These are phyloP conservation scores for Corymbia calophylla DNA, from an alignment of 441 rosid species.

Conservation along the genomic window DNA sequence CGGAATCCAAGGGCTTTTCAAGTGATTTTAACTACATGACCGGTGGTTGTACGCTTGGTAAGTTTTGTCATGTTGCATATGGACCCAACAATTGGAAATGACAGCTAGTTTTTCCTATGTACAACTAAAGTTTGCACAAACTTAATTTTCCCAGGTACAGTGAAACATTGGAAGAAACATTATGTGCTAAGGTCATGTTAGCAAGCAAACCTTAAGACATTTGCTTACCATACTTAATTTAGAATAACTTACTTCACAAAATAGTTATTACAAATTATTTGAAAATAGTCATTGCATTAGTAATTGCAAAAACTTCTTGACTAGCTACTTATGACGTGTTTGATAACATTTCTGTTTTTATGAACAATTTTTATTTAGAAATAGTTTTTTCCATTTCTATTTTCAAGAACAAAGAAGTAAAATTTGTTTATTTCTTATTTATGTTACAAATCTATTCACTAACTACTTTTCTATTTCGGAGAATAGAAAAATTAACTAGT, in stretches of 20 bases:
- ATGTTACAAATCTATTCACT: too few relatives aligned
- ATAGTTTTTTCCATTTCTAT: too few relatives aligned
- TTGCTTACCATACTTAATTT: background rate
- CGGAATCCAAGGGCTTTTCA: background rate
- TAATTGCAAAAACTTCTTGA: background rate
- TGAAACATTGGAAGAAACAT: background rate
- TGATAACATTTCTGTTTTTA: too few relatives aligned
- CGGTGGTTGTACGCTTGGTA: background rate
- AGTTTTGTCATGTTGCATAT: background rate
- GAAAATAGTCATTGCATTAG: background rate
- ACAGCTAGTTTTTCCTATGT: background rate
- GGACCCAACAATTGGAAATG: background rate
- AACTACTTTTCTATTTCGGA: too few relatives aligned
- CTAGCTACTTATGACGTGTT: background rate
- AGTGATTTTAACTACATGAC: background rate
- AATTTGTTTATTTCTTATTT: too few relatives aligned
- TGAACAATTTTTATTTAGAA: too few relatives aligned
- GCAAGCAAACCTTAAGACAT: background rate
- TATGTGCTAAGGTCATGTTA: background rate
- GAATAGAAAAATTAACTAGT: too few relatives aligned
- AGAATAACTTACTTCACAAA: background rate
- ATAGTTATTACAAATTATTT: background rate
- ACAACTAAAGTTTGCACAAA: background rate
- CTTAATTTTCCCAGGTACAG: background rate
- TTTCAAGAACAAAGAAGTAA: too few relatives aligned